Conservation (phyloP, 257 asterid species). For the Orobanche coerulescens region DNA sequence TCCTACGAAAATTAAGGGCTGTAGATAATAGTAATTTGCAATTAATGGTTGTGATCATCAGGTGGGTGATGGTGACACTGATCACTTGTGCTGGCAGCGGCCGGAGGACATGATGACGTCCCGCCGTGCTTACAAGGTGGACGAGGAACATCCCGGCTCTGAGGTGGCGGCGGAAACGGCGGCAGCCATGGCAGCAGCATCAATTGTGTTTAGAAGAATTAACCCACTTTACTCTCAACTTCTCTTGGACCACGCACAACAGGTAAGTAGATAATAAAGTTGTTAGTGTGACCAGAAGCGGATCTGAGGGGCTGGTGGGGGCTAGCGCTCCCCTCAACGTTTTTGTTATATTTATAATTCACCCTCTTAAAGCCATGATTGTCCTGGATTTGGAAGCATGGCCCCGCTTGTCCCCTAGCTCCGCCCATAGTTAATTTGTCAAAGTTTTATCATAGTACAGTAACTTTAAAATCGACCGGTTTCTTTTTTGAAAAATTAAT, state of each 20-base stretch:
- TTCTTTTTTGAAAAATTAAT: too few species aligned
- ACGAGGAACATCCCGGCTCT: slow-evolving; percentile 49
- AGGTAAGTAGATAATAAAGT: slow-evolving; percentile 44
- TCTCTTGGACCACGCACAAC: slow-evolving; percentile 58
- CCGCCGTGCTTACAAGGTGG: slow-evolving; percentile 56
- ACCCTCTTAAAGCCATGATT: too few species aligned
- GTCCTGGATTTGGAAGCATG: too few species aligned
- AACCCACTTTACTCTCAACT: slow-evolving; percentile 61
- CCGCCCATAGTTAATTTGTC: too few species aligned
- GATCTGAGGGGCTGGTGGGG: too few species aligned
- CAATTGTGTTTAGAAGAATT: slow-evolving; percentile 52
- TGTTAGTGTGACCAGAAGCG: slow-evolving; percentile 32
- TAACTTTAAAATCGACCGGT: too few species aligned
- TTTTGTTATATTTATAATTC: too few species aligned
- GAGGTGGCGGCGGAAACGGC: slow-evolving; percentile 69
- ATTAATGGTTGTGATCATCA: slow-evolving; percentile 13
- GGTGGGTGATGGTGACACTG: slow-evolving; percentile 79
- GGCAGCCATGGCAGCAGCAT: slow-evolving; percentile 68
- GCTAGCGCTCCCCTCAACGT: too few species aligned
- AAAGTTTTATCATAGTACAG: too few species aligned
- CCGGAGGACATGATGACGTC: slow-evolving; percentile 77
- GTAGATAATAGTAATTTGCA: background rate
- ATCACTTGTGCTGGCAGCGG: slow-evolving; percentile 70
- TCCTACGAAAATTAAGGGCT: too few species aligned
- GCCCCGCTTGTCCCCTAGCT: too few species aligned